Percentiles rank a stretch among this genome's conserved stretches.
phyloP scores from a whole-genome alignment of 1,284 basidiomycete species.

The Kalmanozyma brasiliensis region DNA sequence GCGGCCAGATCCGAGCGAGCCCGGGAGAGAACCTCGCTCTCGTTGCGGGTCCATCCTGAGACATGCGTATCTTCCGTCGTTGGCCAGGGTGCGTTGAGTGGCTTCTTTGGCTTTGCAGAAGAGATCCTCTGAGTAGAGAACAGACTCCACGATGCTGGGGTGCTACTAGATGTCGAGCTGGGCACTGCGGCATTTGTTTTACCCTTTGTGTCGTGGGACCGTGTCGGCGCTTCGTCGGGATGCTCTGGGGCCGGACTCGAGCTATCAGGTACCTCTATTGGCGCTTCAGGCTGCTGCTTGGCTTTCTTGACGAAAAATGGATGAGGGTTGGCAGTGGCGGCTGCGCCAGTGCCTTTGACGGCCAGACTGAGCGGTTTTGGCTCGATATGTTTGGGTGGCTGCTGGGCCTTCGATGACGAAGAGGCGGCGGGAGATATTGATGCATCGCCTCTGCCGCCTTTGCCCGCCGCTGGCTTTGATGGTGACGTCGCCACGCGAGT shows the following conservation, averaged over 20 bases:
- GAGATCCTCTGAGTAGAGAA: conserved; percentile 20
- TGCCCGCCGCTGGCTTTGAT: background rate
- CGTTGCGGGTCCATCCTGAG: background rate
- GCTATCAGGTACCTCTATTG: background rate
- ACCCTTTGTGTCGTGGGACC: background rate
- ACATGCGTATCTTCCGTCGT: conserved; percentile 21
- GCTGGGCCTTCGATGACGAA: conserved; percentile 2
- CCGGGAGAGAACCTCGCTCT: conserved; percentile 3
- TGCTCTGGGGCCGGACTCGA: background rate
- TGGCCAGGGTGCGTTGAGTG: conserved; percentile 30
- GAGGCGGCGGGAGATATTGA: background rate
- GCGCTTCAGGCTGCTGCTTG: conserved; percentile 8
- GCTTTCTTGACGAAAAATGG: conserved; percentile 40
- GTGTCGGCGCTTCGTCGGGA: background rate
- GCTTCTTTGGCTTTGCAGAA: conserved; percentile 23
- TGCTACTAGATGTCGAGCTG: conserved; percentile 2
- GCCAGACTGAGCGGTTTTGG: conserved; percentile 32
- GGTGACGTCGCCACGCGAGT: conserved; percentile 6
- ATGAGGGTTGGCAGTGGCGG: conserved; percentile 21
- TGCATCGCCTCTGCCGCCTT: background rate
- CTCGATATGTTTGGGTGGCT: conserved; percentile 7
- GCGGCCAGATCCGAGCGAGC: conserved; percentile 8
- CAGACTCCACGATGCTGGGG: conserved; percentile 34
- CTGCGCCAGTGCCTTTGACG: conserved; percentile 24
- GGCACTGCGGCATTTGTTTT: conserved; percentile 6